Base-by-base conservation (phyloP, 176 grass and related monocot genomes). In the sorghum (Sorghum bicolor) region DNA sequence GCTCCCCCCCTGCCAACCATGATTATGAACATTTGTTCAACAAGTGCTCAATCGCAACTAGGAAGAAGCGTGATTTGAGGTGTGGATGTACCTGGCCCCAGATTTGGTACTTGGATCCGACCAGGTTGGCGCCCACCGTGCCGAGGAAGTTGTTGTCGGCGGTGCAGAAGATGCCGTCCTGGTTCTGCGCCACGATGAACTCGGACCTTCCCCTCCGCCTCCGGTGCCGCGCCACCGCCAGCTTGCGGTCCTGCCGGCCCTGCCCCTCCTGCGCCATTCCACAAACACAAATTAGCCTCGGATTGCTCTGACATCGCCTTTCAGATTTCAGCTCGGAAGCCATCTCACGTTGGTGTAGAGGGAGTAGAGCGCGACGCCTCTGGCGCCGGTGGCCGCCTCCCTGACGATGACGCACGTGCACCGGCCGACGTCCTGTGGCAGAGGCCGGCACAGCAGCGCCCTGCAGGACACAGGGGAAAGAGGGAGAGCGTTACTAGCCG, bases 71-170 rank as follows among this genome's bases (percentile, higher is more conserved):
- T 64, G 62, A 1, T 64, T 64, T 31, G 62, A 64, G 61, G 1
- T 6, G 47, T 31, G 55, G 4, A 29, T 24, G 22, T 82, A 98
- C 95, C 92, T 95, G 89, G 37, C 94, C 91, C 82, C 82, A 85
- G 40, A 98, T 92, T 83, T 88, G 89, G 83, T 98, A 95, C 60
- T 87, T 98, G 60, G 96, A 95, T 75, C 96, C 96, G 70, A 98
- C 85, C 20, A 98, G 61, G 17, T 98, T 98, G 60, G 93, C 50
- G 3, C 61, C 55, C 34, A 92, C n/a, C 4, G 85, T 85, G 16
- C 91, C 93, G 24, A 95, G 85, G 89, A 98, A 93, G 43, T 84
- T 93, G 72, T 89, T 88, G 57, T 95, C 96, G 6, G 87, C 40
- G 57, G 72, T 75, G 85, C 78, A 81, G 72, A 93, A 95, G 74